phyloP scores from a whole-genome alignment of 768 basidiomycete species.

The Trametes meyenii region DNA sequence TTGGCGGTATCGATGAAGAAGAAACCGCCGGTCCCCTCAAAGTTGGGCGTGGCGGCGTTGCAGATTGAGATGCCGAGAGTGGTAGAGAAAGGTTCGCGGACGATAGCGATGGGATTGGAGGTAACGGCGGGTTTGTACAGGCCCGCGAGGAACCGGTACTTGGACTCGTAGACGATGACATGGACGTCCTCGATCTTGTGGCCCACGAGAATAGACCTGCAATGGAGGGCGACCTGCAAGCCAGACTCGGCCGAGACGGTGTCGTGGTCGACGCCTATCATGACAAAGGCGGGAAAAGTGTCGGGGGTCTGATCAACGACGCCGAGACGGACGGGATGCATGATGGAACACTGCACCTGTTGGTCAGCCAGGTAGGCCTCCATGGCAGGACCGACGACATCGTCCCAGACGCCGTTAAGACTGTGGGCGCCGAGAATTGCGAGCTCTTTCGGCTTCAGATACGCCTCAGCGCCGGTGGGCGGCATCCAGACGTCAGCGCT shows the following conservation, averaged over 20 bases:
- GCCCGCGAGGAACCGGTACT: conserved; percentile 20
- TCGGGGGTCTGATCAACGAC: not conserved
- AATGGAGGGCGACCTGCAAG: conserved; percentile 17
- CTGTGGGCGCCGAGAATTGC: not conserved
- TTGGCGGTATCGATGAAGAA: conserved; percentile 22
- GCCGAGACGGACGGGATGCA: not conserved
- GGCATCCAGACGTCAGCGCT: not conserved
- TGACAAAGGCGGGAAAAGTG: conserved; percentile 22
- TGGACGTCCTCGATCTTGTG: conserved; percentile 25
- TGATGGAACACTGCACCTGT: not conserved
- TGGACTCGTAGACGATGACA: conserved; percentile 27
- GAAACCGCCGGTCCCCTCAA: conserved; percentile 30
- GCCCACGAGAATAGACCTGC: conserved; percentile 20
- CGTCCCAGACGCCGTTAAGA: not conserved
- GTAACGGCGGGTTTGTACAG: conserved; percentile 25
- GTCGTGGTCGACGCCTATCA: conserved; percentile 26
- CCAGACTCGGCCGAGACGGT: conserved; percentile 25
- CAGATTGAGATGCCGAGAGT: conserved; percentile 30
- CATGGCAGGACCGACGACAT: not conserved
- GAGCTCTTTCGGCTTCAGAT: not conserved
- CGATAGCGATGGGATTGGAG: conserved; percentile 24
- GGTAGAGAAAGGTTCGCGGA: conserved; percentile 34
- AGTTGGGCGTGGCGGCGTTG: conserved; percentile 17
- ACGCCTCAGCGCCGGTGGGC: not conserved
- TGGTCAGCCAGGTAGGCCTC: not conserved